Percentiles rank a stretch among this genome's conserved stretches.
Evolutionary conservation across 192 early-diverging fungal genomes (phyloP).

Genomic region (Irineochytrium annulatum): DNA sequence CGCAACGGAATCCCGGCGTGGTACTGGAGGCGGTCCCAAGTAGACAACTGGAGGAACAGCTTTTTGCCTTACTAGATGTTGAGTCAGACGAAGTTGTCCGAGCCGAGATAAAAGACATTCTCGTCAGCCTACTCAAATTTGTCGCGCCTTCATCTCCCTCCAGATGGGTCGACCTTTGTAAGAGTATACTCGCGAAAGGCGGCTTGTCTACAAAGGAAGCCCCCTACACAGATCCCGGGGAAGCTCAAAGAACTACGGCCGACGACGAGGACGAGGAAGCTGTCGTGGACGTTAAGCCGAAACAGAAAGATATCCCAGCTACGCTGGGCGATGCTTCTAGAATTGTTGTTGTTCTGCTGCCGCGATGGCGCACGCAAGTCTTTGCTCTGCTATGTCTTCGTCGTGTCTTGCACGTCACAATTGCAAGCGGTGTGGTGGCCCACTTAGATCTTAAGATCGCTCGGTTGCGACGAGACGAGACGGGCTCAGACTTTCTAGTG

Average conservation of each 20-base stretch:
- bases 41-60: slow-evolving; percentile 65
- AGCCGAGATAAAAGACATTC: slow-evolving; percentile 52
- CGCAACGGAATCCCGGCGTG: slow-evolving; percentile 66
- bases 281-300: slow-evolving; percentile 28
- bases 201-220: slow-evolving; percentile 27
- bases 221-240: slow-evolving; percentile 14
- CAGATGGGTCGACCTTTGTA: slow-evolving; percentile 78
- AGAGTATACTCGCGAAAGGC: slow-evolving; percentile 70
- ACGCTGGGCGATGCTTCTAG: slow-evolving; percentile 15
- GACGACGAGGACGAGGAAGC: slow-evolving; percentile 41
- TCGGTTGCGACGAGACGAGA: slow-evolving; percentile 43
- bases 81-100: slow-evolving; percentile 63
- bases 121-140: slow-evolving; percentile 32
- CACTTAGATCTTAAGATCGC: slow-evolving; percentile 70
- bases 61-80: slow-evolving; percentile 75
- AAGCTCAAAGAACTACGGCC: slow-evolving; percentile 11
- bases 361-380: slow-evolving; percentile 74
- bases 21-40: slow-evolving; percentile 63
- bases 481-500: slow-evolving; percentile 59
- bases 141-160: slow-evolving; percentile 61
- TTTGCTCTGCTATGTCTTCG: slow-evolving; percentile 75
- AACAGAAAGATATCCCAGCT: slow-evolving; percentile 9
- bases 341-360: slow-evolving; percentile 46
- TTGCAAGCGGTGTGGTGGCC: slow-evolving; percentile 47
- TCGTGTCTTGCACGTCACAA: slow-evolving; percentile 59